Base-by-base conservation (phyloP, 1,284 basidiomycete species). In the Phenoliferia sp. region DNA sequence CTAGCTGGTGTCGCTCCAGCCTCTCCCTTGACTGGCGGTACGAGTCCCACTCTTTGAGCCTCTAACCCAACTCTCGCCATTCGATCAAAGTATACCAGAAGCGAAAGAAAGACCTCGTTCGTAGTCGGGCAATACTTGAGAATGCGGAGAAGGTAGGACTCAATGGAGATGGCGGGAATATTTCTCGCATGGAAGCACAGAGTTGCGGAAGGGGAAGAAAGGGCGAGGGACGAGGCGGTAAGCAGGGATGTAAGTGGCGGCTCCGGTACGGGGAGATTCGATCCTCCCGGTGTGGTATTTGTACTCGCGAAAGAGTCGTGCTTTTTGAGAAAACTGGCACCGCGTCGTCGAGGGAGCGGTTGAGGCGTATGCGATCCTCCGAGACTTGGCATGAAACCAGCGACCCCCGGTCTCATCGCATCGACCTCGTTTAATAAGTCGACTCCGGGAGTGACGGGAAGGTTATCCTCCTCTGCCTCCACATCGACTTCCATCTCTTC, bases 111-210 rank as follows among this genome's bases (percentile, higher is more conserved):
- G 55, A 99, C 95, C 77, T 98, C 92, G 81, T 98, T 99, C 55
- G 94, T 95, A 2, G 94, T 94, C 2, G 95, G 95, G 78, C 95
- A 99, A 79, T 99, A 99, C 78, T 95, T 97, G 80, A 97, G 87
- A 71, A 99, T 99, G 52, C 95, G 88, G 35, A 95, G 82, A 15
- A 99, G 86, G 78, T 99, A 99, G 3, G 90, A 87, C 79, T 98
- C 94, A 76, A 99, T 91, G 32, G 90, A 85, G 78, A 99, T 98
- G 36, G 90, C 90, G 12, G 95, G 95, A 34, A 98, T 86, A 78
- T 97, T 95, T 33, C 95, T 87, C 0, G 95, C 95, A 78, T 98
- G 94, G 78, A 98, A 98, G 56, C 92, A 90, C 36, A 97, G 86
- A 0, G 90, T 87, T 29, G 91, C 89, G 2, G 90, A 88, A 2